These are phyloP conservation scores for Leccinum longicurvipes DNA, from an alignment of 768 basidiomycete species.

Conservation along the genomic window DNA sequence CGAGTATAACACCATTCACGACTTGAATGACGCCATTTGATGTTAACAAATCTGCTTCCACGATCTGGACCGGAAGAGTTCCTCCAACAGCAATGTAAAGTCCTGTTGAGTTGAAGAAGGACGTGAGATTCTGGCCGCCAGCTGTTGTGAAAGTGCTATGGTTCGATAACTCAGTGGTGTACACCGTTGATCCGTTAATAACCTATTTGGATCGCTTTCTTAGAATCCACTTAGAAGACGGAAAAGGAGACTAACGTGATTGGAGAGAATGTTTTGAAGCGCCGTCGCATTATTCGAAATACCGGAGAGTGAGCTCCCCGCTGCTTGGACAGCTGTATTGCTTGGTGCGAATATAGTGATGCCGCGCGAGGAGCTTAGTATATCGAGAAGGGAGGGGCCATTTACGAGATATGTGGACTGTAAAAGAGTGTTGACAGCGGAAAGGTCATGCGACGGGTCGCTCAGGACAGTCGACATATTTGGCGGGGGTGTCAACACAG, in stretches of 20 bases:
- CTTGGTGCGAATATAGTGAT: slow-evolving; percentile 69
- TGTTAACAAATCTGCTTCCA: slow-evolving; percentile 56
- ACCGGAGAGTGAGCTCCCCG: slow-evolving; percentile 31
- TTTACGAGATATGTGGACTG: slow-evolving; percentile 19
- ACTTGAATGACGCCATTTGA: slow-evolving; percentile 70
- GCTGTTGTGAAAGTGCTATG: slow-evolving; percentile 45
- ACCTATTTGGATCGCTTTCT: slow-evolving; percentile 33
- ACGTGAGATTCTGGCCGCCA: slow-evolving; percentile 51
- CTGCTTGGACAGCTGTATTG: slow-evolving; percentile 44
- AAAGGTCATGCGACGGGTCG: slow-evolving; percentile 37
- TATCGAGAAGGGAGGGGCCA: slow-evolving; percentile 25
- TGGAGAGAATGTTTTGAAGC: slow-evolving; percentile 44
- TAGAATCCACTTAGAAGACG: neutral
- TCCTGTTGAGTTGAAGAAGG: slow-evolving; percentile 55
- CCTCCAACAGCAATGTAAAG: slow-evolving; percentile 48
- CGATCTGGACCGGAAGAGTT: slow-evolving; percentile 47
- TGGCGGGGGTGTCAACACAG: slow-evolving; percentile 52
- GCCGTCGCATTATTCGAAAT: slow-evolving; percentile 45
- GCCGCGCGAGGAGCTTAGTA: slow-evolving; percentile 41
- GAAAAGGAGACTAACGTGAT: slow-evolving; percentile 48
- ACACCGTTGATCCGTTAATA: slow-evolving; percentile 66
- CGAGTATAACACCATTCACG: slow-evolving; percentile 51
- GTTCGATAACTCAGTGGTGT: slow-evolving; percentile 50
- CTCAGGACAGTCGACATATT: slow-evolving; percentile 42
- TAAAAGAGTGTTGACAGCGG: slow-evolving; percentile 24